Conservation (phyloP, 805 yeast species). For the Cyberlindnera subsufficiens region DNA sequence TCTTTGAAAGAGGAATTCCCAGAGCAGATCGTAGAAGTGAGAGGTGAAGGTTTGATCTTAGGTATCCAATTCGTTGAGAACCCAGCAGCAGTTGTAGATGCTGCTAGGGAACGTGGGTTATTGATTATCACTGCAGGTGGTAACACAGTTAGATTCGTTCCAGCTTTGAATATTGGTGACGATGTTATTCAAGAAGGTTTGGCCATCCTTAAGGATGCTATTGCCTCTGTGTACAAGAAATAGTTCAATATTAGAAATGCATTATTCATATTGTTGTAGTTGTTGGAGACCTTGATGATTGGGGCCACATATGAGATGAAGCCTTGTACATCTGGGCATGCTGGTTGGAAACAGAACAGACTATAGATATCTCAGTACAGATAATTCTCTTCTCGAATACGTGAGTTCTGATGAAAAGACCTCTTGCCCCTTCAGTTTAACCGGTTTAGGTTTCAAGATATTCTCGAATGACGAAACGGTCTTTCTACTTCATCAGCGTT, state of each 20-base stretch:
- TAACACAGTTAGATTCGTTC: constrained; percentile 85
- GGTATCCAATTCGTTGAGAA: constrained; percentile 74
- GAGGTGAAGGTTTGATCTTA: constrained; percentile 85
- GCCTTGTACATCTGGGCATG: no score
- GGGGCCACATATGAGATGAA: no score
- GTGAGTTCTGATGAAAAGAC: no score
- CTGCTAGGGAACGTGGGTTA: constrained; percentile 75
- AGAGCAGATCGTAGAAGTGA: constrained; percentile 55
- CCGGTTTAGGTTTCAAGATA: no score
- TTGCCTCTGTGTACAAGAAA: constrained; percentile 27
- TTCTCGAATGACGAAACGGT: no score
- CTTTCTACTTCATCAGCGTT: no score
- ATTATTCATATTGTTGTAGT: neutral
- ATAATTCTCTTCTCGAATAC: no score
- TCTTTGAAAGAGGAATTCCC: constrained; percentile 52
- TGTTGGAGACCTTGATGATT: no score
- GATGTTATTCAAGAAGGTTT: constrained; percentile 68
- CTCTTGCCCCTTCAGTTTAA: no score
- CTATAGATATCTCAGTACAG: no score
- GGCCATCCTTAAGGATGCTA: constrained; percentile 54
- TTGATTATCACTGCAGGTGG: constrained; percentile 88
- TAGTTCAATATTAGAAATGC: neutral
- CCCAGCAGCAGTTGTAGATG: constrained; percentile 55
- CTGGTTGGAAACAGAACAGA: no score
- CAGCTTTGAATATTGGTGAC: constrained; percentile 80